phyloP scores from a whole-genome alignment of 192 early-diverging fungal genomes.

The Podila horticola region DNA sequence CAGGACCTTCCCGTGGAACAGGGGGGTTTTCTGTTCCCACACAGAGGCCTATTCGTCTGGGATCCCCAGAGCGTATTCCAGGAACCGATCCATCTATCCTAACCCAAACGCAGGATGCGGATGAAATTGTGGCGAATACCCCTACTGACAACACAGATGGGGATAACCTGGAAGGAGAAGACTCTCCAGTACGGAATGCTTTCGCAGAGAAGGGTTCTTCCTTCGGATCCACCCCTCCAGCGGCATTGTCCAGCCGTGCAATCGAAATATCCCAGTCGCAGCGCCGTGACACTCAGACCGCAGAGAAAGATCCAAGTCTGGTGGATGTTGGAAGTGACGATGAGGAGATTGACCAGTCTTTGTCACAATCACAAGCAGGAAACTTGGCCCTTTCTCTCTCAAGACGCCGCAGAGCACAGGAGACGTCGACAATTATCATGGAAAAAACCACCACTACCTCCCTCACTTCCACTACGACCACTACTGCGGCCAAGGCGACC shows the following conservation, averaged over 20 bases:
- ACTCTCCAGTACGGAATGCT: neutral
- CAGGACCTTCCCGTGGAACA: too few species aligned
- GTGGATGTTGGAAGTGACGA: neutral
- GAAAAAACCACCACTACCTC: too few species aligned
- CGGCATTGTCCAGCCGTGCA: neutral
- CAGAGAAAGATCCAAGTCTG: neutral
- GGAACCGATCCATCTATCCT: too few species aligned
- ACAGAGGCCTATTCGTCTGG: too few species aligned
- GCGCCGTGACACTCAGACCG: neutral
- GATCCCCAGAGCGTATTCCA: too few species aligned
- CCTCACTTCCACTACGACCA: too few species aligned
- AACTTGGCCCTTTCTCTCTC: too few species aligned
- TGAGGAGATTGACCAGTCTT: neutral
- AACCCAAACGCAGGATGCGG: too few species aligned
- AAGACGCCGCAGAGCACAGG: too few species aligned
- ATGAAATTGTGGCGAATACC: neutral
- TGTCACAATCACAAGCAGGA: neutral
- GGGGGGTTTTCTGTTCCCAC: too few species aligned
- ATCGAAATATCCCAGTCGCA: neutral
- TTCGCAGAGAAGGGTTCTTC: neutral
- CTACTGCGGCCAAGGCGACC: too few species aligned
- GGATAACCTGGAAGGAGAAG: neutral
- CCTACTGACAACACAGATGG: neutral
- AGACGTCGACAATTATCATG: too few species aligned
- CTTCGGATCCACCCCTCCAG: neutral